Percentiles rank a stretch among this genome's conserved stretches.
phyloP scores from a whole-genome alignment of 148 eudicot genomes.

The Cornus suecica region DNA sequence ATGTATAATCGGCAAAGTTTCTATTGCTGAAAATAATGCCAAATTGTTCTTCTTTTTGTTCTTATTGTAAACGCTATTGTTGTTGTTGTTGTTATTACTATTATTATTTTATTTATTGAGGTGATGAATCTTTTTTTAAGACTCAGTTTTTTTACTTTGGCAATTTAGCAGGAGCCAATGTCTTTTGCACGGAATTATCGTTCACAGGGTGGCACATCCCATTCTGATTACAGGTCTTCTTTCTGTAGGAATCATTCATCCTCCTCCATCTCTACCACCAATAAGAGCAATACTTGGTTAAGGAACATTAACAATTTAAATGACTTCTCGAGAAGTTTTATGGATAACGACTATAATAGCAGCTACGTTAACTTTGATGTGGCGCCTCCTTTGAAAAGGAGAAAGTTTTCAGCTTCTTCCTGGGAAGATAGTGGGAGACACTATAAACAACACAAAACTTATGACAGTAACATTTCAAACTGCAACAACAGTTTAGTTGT shows the following conservation, averaged over 20 bases:
- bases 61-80: no score
- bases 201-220: conserved; percentile 48
- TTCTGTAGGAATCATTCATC: conserved; percentile 31
- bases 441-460: conserved; percentile 30
- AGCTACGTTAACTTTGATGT: conserved; percentile 28
- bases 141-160: background rate
- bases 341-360: conserved; percentile 21
- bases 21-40: no score
- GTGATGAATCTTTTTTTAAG: background rate
- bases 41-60: no score
- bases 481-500: conserved; percentile 20
- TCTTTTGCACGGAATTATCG: conserved; percentile 43
- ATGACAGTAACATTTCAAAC: conserved; percentile 18
- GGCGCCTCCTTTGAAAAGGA: conserved; percentile 57
- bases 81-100: no score
- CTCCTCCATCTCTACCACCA: conserved; percentile 26
- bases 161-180: conserved; percentile 53
- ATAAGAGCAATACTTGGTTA: conserved; percentile 19
- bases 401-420: conserved; percentile 52
- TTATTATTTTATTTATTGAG: no score
- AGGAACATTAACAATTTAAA: conserved; percentile 24
- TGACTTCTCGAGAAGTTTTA: conserved; percentile 29
- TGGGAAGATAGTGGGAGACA: conserved; percentile 43
- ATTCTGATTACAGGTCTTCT: conserved; percentile 34
- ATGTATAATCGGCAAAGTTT: no score